Evolutionary conservation across 2,329 filamentous ascomycete genomes (phyloP).

Genomic region (Fusarium tupiense): DNA sequence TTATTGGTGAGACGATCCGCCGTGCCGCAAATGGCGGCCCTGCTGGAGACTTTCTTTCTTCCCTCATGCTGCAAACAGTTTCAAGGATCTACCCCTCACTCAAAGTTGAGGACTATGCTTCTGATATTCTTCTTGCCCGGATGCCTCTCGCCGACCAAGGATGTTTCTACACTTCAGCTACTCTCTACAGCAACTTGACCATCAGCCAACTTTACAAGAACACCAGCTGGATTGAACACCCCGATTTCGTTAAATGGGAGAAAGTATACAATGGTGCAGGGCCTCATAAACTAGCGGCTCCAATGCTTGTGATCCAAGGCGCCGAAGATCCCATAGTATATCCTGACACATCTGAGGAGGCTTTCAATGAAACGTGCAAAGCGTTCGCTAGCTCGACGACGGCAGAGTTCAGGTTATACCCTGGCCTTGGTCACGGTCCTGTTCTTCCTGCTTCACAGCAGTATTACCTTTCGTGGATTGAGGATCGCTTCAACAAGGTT

Average conservation of each 20-base stretch:
- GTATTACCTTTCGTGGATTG: background rate
- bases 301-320: constrained; percentile 39
- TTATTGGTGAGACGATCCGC: background rate
- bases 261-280: constrained; percentile 22
- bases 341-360: background rate
- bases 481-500: background rate
- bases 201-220: constrained; percentile 1
- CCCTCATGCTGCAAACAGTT: constrained; percentile 1
- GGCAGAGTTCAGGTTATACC: background rate
- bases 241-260: background rate
- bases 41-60: background rate
- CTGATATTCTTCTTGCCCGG: background rate
- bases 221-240: background rate
- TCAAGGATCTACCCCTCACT: background rate
- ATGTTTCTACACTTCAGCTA: background rate
- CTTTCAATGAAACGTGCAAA: constrained; percentile 26
- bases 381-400: background rate
- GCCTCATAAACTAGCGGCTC: constrained; percentile 29
- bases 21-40: background rate
- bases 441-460: background rate
- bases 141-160: background rate
- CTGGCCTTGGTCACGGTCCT: background rate
- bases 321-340: constrained; percentile 26
- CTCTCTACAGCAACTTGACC: background rate
- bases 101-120: constrained; percentile 3